Evolutionary conservation across 306 rosid genomes (phyloP), one percentile per base, ranked within the genome.

Genomic region (Biancaea sappan): DNA sequence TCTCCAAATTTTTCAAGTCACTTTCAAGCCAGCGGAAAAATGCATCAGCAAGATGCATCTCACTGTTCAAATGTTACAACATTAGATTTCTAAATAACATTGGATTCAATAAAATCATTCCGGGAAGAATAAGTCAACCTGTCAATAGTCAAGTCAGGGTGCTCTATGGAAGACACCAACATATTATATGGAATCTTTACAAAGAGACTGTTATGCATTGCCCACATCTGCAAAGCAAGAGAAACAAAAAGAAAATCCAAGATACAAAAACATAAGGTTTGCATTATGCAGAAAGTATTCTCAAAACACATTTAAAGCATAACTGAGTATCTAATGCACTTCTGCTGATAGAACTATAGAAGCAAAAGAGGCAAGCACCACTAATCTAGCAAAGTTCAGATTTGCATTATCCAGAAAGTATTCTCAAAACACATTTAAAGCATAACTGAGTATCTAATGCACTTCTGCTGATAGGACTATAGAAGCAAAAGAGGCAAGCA

Each of bases 1-100:
- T 78, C 81, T 86, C 90, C 81, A 69, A 73, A 44, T 69, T 50
- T 72, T 77, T 81, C 60, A 53, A 18, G 65, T 83, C 79, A 67
- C 82, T 84, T 62, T 82, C 84, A 51, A 89, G 66, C 97, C 97
- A 92, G 68, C 81, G 75, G 66, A 84, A 76, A 81, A 92, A 88
- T 48, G 89, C 93, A 65, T 86, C 82, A 41, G 75, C 77, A 70
- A 92, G 88, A 86, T 86, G 83, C 92, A 88, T 81, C 78, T 92
- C 97, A 75, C 97, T 92, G 89, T 73, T 53, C 80, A 79, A 80
- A 83, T 38, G 67, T 66, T 37, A 68, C 44, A 22, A 74, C 73
- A 76, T 88, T 62, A 88, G 73, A 81, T 41, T 47, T 41, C 16
- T 51, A 54, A 57, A 67, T 41, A 24, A 11, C 56, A 68, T n/a